These are phyloP conservation scores for Wickerhamomyces alni DNA, from an alignment of 805 yeast species.

Conservation along the genomic window DNA sequence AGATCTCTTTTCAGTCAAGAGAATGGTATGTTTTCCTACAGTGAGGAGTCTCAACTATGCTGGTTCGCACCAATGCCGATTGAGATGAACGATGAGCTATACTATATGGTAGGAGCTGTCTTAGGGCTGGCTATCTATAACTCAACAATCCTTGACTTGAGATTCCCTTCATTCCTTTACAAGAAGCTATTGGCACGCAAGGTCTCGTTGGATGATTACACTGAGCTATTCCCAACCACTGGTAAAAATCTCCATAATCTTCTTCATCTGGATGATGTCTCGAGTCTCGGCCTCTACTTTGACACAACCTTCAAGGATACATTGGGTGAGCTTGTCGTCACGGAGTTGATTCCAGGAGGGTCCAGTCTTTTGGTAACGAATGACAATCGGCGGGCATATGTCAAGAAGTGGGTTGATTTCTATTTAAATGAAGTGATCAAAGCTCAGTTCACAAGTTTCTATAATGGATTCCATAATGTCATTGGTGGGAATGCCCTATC, in stretches of 20 bases:
- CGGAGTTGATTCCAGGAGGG: conserved; percentile 58
- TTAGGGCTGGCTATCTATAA: conserved; percentile 89
- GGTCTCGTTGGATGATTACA: conserved; percentile 56
- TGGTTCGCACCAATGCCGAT: conserved; percentile 65
- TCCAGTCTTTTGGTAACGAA: conserved; percentile 44
- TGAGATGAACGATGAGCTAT: conserved; percentile 44
- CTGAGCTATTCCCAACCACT: conserved; percentile 62
- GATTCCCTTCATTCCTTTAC: conserved; percentile 70
- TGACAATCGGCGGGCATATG: conserved; percentile 54
- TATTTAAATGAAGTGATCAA: conserved; percentile 51
- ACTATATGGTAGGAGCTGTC: conserved; percentile 76
- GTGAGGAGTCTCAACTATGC: conserved; percentile 61
- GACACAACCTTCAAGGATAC: conserved; percentile 48
- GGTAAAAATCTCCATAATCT: conserved; percentile 45
- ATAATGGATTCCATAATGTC: conserved; percentile 67
- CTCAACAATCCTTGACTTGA: conserved; percentile 77
- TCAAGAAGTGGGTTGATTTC: conserved; percentile 55
- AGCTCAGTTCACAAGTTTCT: conserved; percentile 51
- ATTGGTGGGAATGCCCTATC: conserved; percentile 79
- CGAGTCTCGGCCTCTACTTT: conserved; percentile 53
- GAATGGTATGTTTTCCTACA: conserved; percentile 59
- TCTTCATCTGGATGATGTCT: conserved; percentile 40
- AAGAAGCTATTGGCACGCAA: conserved; percentile 60
- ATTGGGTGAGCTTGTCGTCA: conserved; percentile 36
- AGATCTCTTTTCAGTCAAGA: conserved; percentile 63